Evolutionary conservation across 495 filamentous ascomycete genomes (phyloP).

Genomic region (Terfezia boudieri): DNA sequence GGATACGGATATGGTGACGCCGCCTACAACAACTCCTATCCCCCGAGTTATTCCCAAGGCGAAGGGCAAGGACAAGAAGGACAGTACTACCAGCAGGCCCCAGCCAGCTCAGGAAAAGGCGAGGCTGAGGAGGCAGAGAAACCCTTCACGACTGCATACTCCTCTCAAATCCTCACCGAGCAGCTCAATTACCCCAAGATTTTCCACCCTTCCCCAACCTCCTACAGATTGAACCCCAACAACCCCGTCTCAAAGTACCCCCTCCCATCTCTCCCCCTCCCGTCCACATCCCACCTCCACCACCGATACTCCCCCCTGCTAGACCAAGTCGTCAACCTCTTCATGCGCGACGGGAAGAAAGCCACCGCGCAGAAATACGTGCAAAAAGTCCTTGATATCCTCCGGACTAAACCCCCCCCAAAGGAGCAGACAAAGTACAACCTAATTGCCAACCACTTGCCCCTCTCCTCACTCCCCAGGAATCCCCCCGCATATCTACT

Average conservation of each 20-base stretch:
- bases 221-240: conserved; percentile 13
- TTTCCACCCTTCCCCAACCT: conserved; percentile 8
- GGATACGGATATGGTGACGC: too few relatives aligned
- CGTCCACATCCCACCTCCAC: conserved; percentile 39
- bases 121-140: too few relatives aligned
- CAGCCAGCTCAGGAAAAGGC: too few relatives aligned
- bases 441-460: conserved; percentile 49
- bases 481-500: conserved; percentile 61
- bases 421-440: conserved; percentile 40
- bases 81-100: too few relatives aligned
- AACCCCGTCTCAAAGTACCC: conserved; percentile 48
- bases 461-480: conserved; percentile 48
- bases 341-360: conserved; percentile 88
- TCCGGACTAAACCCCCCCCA: conserved; percentile 66
- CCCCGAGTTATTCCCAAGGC: too few relatives aligned
- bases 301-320: conserved; percentile 63
- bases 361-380: conserved; percentile 27
- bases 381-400: conserved; percentile 58
- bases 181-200: background rate
- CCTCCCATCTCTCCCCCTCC: conserved; percentile 41
- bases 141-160: background rate
- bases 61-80: too few relatives aligned
- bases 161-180: background rate
- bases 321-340: conserved; percentile 61
- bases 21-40: too few relatives aligned